phyloP scores from a whole-genome alignment of 306 rosid genomes.

The Canavalia gladiata region DNA sequence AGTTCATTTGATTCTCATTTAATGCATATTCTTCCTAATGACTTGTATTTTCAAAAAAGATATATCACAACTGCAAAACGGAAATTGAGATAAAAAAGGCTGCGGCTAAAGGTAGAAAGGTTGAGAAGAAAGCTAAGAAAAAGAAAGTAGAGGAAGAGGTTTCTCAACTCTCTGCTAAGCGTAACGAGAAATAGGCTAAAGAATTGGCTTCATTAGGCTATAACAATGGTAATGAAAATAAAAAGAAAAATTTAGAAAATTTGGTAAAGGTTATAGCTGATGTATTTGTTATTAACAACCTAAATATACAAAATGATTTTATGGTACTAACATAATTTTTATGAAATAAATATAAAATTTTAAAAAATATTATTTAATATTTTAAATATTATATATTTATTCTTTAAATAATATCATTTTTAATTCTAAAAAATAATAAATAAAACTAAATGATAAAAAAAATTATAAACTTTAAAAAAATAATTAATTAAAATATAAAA shows the following conservation, averaged over 20 bases:
- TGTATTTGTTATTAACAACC: constrained; percentile 72
- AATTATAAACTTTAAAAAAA: too few species aligned
- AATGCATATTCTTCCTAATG: constrained; percentile 29
- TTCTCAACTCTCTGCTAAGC: constrained; percentile 74
- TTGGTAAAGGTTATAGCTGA: constrained; percentile 93
- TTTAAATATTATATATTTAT: too few species aligned
- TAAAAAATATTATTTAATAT: too few species aligned
- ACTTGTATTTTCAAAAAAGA: constrained; percentile 72
- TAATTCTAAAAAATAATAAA: too few species aligned
- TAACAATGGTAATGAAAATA: constrained; percentile 58
- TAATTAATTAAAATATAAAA: too few species aligned
- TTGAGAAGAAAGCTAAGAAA: constrained; percentile 91
- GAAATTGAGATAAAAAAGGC: constrained; percentile 83
- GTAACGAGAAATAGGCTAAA: constrained; percentile 72
- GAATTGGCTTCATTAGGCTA: constrained; percentile 83
- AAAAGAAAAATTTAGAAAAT: constrained; percentile 70
- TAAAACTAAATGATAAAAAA: too few species aligned
- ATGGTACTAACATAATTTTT: too few species aligned
- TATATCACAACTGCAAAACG: constrained; percentile 74
- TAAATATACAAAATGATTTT: constrained; percentile 43
- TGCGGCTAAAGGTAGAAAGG: constrained; percentile 96
- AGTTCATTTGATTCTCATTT: constrained; percentile 16
- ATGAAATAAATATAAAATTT: too few species aligned
- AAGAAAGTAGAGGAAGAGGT: constrained; percentile 96
- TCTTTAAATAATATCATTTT: too few species aligned